Base-by-base conservation (phyloP, 2,329 filamentous ascomycete genomes). In the Colletotrichum ledebouriae region DNA sequence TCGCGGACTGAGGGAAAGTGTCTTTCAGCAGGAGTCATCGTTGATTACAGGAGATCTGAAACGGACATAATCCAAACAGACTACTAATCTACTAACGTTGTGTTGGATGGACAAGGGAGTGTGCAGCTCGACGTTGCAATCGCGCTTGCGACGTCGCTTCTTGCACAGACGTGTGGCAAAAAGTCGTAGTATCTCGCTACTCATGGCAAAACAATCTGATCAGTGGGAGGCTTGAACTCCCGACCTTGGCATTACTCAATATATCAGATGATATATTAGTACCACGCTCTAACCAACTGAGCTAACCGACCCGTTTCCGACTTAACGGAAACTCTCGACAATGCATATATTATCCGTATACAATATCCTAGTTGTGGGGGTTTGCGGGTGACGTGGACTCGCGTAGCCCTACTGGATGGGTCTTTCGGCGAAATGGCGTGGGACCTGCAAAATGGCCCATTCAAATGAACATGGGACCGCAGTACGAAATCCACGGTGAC, bases 271-370 rank as follows among this genome's bases (percentile, higher is more conserved):
- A 55, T 10, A 55, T 41, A 41, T 50, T 37, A 49, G 42, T 49
- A 58, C 52, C 29, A 49, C 17, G 49, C 41, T 49, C 52, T 34
- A 49, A 58, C 60, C 50, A 42, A 55, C 50, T 55, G 50, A 55
- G 50, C 50, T 55, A 55, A 55, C n/a, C 50, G 50, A 55, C 50
- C 50, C 50, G 52, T n/a, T 41, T 41, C 9, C 17, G 34, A 55
- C 34, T 29, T 55, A 12, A 6, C 2, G n/a, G 13, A 1, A 13
- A 3, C 0, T 4, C 10, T 6, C 1, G 11, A 17, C 0, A 57
- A n/a, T 33, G 22, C 6, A 20, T 11, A n/a, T 63, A 57, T 13
- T 25, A 29, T 17, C 20, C 29, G 13, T 3, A 33, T 10, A 34
- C 6, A 25, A 6, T 9, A n/a, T 55, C 17, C 4, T 29, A 13